Conservation (phyloP, 139 green algal genomes). For the Coelastrella sp. region DNA sequence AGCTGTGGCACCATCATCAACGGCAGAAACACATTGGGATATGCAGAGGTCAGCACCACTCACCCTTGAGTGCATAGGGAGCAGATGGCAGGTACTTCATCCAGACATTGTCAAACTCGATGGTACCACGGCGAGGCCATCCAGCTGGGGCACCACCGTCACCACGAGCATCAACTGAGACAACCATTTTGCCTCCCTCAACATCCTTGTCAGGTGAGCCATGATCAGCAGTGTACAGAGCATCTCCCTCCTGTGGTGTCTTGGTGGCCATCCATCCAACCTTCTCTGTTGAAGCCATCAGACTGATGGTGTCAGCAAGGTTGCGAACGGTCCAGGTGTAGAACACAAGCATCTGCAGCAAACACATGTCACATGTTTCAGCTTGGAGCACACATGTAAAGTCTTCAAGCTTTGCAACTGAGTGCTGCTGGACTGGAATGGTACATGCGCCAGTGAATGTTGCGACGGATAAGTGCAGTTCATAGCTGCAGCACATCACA, state of each 20-base stretch:
- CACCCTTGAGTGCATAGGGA: slow-evolving; percentile 44
- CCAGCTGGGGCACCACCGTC: background rate
- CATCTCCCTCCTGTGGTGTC: background rate
- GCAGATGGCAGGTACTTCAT: background rate
- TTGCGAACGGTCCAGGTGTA: slow-evolving; percentile 66
- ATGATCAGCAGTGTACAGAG: background rate
- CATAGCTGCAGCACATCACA: too few relatives aligned
- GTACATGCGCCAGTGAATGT: background rate
- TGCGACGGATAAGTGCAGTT: background rate
- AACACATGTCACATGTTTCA: background rate
- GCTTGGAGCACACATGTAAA: background rate
- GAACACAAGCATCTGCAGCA: slow-evolving; percentile 55
- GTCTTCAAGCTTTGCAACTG: background rate
- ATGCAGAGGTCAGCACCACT: background rate
- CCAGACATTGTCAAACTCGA: too few relatives aligned
- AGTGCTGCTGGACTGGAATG: background rate
- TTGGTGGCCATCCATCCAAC: slow-evolving; percentile 63
- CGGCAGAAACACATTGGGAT: too few relatives aligned
- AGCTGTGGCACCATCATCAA: too few relatives aligned
- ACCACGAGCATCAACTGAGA: background rate
- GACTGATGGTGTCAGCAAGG: slow-evolving; percentile 55
- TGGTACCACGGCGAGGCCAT: too few relatives aligned
- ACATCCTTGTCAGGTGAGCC: background rate
- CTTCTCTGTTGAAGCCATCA: slow-evolving; percentile 61
- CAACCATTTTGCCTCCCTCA: slow-evolving; percentile 23